Base-by-base conservation (phyloP, 306 rosid genomes). In the Coriaria nepalensis region DNA sequence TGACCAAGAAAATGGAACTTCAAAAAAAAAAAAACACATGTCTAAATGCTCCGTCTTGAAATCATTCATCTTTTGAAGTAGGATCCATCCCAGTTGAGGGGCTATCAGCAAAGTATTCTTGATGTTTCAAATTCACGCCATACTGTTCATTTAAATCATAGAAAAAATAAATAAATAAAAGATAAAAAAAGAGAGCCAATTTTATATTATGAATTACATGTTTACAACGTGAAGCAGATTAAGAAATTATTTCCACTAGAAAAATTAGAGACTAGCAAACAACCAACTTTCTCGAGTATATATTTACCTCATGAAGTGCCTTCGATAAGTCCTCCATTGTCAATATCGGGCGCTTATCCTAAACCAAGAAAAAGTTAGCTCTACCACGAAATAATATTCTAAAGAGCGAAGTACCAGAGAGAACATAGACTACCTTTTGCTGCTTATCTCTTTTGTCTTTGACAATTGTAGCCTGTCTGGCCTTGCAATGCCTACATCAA, bases 51-150 rank as follows among this genome's bases (percentile, higher is more conserved):
- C 8, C 10, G 6, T 2, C 2, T 47, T 13, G 48, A 35, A 13
- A 43, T 87, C 78, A 90, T 73, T 90, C 98, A 32, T 90, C 98
- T 65, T 94, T 74, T 34, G 93, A 55, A n/a, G 92, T 83, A 60
- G 94, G 92, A 63, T 90, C 98, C 73, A 63, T 58, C 45, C 90
- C 95, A 29, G 92, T 68, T 34, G 87, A 77, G 60, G 95, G 94
- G 74, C 86, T 75, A 56, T 90, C 98, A 5, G 98, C 42, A 56
- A 37, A 15, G 61, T 64, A 62, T 37, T 41, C 8, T 51, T 58
- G 60, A 42, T 35, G 15, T 35, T 45, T 50, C 52, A 29, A 50
- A 40, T 48, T 57, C 35, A 86, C 88, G 5, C 93, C 73, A 6
- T 59, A 44, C 75, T 73, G 75, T 54, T 55, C 59, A 56, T 38